These are phyloP conservation scores for Collybiopsis luxurians DNA, from an alignment of 768 basidiomycete species.

Conservation along the genomic window DNA sequence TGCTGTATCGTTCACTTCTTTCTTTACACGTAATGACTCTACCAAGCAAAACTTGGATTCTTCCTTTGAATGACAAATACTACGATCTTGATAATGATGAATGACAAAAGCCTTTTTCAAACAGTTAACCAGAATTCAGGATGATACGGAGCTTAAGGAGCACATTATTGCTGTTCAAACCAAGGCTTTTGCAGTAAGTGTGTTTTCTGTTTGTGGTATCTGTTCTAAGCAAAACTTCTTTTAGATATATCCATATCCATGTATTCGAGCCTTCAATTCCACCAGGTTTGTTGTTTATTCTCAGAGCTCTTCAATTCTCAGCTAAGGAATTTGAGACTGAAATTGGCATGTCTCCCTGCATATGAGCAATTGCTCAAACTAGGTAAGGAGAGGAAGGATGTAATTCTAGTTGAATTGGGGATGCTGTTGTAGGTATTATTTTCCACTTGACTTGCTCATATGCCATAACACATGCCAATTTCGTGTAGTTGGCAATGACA, in stretches of 20 bases:
- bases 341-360: constrained; percentile 30
- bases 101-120: constrained; percentile 34
- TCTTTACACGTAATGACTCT: too few relatives aligned
- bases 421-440: neutral
- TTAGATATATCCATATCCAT: constrained; percentile 30
- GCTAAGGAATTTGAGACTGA: constrained; percentile 16
- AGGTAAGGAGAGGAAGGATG: neutral
- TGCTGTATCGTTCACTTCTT: too few relatives aligned
- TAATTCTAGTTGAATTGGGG: neutral
- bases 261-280: constrained; percentile 23
- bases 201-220: too few relatives aligned
- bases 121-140: constrained; percentile 30
- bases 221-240: constrained; percentile 15
- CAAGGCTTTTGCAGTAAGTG: constrained; percentile 29
- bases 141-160: constrained; percentile 33
- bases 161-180: constrained; percentile 37
- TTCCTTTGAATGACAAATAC: neutral
- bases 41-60: too few relatives aligned
- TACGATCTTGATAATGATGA: constrained; percentile 10
- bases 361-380: constrained; percentile 17
- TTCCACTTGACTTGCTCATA: neutral
- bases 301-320: too few relatives aligned
- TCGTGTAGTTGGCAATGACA: constrained; percentile 37
- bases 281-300: neutral
- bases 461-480: neutral